phyloP scores from a whole-genome alignment of 2,329 filamentous ascomycete genomes.

The Sclerotinia glacialis region DNA sequence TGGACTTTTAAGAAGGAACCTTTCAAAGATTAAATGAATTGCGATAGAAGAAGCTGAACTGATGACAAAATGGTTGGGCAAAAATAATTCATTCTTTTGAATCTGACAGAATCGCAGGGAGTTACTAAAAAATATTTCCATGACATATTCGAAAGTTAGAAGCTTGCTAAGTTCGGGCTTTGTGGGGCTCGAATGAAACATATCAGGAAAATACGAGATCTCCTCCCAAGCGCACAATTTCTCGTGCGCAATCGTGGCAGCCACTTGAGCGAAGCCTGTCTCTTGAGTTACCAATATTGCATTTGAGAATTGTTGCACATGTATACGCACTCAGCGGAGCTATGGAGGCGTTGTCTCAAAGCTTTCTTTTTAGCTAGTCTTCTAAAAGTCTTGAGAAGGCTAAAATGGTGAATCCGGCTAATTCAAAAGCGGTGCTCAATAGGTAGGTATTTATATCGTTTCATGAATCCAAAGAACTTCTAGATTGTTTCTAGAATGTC shows the following conservation, averaged over 20 bases:
- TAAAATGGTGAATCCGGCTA: neutral
- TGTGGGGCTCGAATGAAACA: neutral
- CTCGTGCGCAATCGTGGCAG: neutral
- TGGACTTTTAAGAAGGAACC: too few relatives aligned
- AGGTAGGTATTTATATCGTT: neutral
- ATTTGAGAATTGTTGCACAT: neutral
- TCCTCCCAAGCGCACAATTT: neutral
- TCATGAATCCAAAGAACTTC: slow-evolving; percentile 2
- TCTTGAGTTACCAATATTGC: neutral
- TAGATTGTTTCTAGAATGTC: slow-evolving; percentile 7
- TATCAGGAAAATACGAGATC: neutral
- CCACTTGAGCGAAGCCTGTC: slow-evolving; percentile 6
- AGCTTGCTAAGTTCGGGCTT: neutral
- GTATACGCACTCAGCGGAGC: too few relatives aligned
- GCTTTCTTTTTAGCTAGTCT: neutral
- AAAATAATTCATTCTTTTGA: neutral
- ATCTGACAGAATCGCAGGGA: neutral
- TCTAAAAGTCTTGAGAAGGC: neutral
- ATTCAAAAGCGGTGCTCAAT: slow-evolving; percentile 12
- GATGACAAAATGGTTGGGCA: neutral
- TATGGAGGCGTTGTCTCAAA: neutral
- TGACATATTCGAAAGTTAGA: neutral
- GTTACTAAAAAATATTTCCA: neutral
- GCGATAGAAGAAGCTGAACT: neutral
- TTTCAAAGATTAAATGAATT: neutral